These are phyloP conservation scores for Pseudovirgaria hyperparasitica DNA, from an alignment of 2,329 filamentous ascomycete species.

Conservation along the genomic window DNA sequence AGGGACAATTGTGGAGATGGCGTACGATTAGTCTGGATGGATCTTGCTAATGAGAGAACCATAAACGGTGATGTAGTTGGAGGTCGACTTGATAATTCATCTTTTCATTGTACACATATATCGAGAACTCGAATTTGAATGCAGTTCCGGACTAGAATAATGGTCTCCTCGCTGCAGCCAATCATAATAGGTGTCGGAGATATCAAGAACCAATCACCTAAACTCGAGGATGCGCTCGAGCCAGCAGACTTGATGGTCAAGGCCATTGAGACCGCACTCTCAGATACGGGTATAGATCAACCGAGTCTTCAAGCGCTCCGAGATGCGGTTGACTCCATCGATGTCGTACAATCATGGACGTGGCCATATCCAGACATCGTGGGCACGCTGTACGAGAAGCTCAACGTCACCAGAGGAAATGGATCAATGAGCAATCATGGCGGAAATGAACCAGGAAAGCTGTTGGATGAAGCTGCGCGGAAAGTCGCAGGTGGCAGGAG, in stretches of 20 bases:
- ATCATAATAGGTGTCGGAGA: conserved; percentile 52
- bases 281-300: conserved; percentile 32
- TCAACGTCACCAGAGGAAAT: conserved; percentile 37
- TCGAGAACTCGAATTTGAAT: too few species aligned
- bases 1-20: too few species aligned
- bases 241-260: conserved; percentile 46
- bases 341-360: conserved; percentile 51
- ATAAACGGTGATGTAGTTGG: too few species aligned
- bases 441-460: conserved; percentile 47
- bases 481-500: conserved; percentile 41
- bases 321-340: conserved; percentile 42
- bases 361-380: conserved; percentile 52
- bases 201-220: conserved; percentile 43
- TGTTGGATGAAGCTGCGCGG: conserved; percentile 51
- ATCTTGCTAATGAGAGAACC: too few species aligned
- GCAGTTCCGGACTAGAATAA: conserved; percentile 4
- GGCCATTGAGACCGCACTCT: conserved; percentile 39
- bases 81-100: too few species aligned
- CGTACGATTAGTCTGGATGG: too few species aligned
- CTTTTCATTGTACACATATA: too few species aligned
- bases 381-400: conserved; percentile 35
- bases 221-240: conserved; percentile 42
- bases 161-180: too few species aligned
- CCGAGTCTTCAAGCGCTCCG: conserved; percentile 23
- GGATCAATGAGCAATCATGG: conserved; percentile 45